Base-by-base conservation (phyloP, 2,329 filamentous ascomycete species). In the Cercospora beticola region DNA sequence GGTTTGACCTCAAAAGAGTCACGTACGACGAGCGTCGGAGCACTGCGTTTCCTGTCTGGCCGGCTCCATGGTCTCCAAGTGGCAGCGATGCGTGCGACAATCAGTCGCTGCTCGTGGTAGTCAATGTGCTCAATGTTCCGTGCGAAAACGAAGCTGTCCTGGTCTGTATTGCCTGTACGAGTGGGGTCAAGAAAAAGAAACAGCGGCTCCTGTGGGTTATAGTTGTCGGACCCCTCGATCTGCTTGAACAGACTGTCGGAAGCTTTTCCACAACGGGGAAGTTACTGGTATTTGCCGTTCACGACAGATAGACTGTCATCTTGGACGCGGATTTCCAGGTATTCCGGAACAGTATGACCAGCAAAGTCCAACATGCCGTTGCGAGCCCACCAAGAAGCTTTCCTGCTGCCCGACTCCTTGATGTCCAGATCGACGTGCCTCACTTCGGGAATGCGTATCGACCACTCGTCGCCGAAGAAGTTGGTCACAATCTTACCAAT, bases 101-200 rank as follows among this genome's bases (percentile, higher is more conserved):
- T 77, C 2, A 79, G 73, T 36, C 87, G 82, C 5, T 78, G 68
- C 56, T 85, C 81, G 18, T 83, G 82, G 43, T 83, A 82, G 14
- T 82, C 77, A 6, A 85, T 77, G 4, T 82, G 79, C 8, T 78
- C 76, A 66, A 83, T 82, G 58, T 85, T 81, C 6, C 81, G 71
- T 1, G 87, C 83, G 72, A 91, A 88, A 0, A 89, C 84, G 72
- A 88, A 89, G 1, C 76, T 76, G 73, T 90, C 87, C 5, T 83
- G 66, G 0, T 79, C 74, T 0, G 81, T 76, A 30, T 83, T 75
- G 0, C 83, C 83, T 40, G 84, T 80, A 16, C 82, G 82, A 5
- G 82, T 78, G 0, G 87, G 85, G 64, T 90, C 86, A 3, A 88
- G 78, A 72, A 89, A 90, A 2, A 90, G 76, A 71, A 84, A 90